Base-by-base conservation (phyloP, 2,329 filamentous ascomycete genomes). In the Hypocreales sp. region DNA sequence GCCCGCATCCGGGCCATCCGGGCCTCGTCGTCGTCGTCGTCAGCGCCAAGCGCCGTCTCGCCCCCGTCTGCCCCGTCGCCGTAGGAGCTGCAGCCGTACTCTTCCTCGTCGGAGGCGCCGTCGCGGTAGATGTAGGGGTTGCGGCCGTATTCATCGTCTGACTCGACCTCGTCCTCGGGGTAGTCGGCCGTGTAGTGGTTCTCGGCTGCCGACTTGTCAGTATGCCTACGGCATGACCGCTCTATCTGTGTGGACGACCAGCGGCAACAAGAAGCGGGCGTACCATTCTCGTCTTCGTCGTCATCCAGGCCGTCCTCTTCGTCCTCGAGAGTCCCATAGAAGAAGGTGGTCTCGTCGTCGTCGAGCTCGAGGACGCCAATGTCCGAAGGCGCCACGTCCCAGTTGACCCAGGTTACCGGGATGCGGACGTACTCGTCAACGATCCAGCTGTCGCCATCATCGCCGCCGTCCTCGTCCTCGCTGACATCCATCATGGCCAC, bases 171-270 rank as follows among this genome's bases (percentile, higher is more conserved):
- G 29, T 86, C 79, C 35, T 86, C 79, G 1, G 79, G 79, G 39
- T 86, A 86, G 46, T 86, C 79, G 29, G 78, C 75, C 4, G 73
- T 72, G 44, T 84, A 83, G 49, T 82, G 74, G 41, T 82, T 77
- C 45, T 86, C 79, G 20, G 79, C 76, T 74, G 33, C 11, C 8
- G 14, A 24, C 8, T 20, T 17, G 34, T 35, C 24, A 30, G 30
- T 12, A 5, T 22, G 15, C n/a, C 10, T 16, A 8, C 9, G 8
- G 11, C n/a, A 15, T 8, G 21, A 5, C 11, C 5, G 4, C 7
- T 24, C 13, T n/a, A 20, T 7, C 18, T 20, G 18, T 20, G 18
- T 7, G 38, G 17, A 24, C 22, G 31, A 15, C 6, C 8, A 8
- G 3, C 21, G 17, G n/a, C 10, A 19, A 17, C 13, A 5, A 12